Base-by-base conservation (phyloP, 306 rosid genomes). In the Casuarina cunninghamiana region DNA sequence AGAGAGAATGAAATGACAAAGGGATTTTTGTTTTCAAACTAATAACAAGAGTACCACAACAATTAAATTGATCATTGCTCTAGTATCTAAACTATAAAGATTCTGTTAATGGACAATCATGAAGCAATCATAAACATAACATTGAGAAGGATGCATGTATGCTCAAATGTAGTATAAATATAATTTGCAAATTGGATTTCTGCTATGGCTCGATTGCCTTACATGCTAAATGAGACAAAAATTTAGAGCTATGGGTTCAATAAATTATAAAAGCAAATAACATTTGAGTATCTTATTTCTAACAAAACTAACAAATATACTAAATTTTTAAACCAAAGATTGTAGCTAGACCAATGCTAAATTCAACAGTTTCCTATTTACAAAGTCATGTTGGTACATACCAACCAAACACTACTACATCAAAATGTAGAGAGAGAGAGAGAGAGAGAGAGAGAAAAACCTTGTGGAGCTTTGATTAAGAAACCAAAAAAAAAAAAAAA, bases 181-280 rank as follows among this genome's bases (percentile, higher is more conserved):
- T 95, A 95, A 85, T 95, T 97, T 57, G 99, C 99, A 53, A 95
- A 95, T 76, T 95, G 99, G 84, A 95, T 95, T 87, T 93, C 99
- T n/a, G 97, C 99, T 61, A 95, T 88, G 78, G 99, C 99, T 51
- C 90, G 89, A 80, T 95, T 95, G 3, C 90, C 97, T 97, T 95
- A 43, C 78, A 85, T 53, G 77, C 6, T 66, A 80, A 74, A 89
- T 66, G 49, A n/a, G n/a, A 60, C 53, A 77, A 58, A 69, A 48
- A n/a, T 49, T 67, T 65, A 82, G 58, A 61, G 35, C 73, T 54
- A 69, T 15, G 60, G 69, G 37, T 71, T 48, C 66, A 68, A 42
- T 26, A 68, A 55, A 62, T 16, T 60, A 66, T 21, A 58, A 53
- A 32, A n/a, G n/a, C 42, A 63, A 71, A 72, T 8, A 53, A 50